Evolutionary conservation across 192 early-diverging fungal species (phyloP).

Genomic region (Radiomyces spectabilis): DNA sequence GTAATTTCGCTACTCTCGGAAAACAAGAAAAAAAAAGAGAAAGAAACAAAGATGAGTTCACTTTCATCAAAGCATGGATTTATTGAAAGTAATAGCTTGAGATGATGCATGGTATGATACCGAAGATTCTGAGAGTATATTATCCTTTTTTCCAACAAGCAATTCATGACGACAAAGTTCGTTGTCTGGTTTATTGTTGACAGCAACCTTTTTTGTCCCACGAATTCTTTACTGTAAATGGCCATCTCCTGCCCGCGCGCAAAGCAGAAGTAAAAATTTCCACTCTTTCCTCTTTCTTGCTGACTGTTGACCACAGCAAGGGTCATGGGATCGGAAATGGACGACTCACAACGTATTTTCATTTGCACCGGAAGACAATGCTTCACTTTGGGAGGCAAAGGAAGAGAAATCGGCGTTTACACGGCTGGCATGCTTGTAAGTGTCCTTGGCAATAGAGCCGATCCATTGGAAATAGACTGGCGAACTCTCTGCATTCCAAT

Average conservation of each 20-base stretch:
- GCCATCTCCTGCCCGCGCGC: too few species aligned
- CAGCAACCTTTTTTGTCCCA: neutral
- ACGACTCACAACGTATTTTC: constrained; percentile 9
- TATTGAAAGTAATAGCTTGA: neutral
- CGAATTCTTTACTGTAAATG: neutral
- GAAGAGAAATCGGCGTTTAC: constrained; percentile 10
- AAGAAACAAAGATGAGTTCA: neutral
- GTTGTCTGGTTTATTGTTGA: neutral
- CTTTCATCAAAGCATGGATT: neutral
- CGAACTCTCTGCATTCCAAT: neutral
- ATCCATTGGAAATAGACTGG: too few species aligned
- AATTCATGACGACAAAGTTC: too few species aligned
- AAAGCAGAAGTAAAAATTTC: too few species aligned
- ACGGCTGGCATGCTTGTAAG: constrained; percentile 14
- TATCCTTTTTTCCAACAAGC: too few species aligned
- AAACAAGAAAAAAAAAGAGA: neutral
- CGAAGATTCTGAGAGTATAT: too few species aligned
- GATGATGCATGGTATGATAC: too few species aligned
- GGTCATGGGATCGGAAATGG: too few species aligned
- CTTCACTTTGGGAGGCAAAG: constrained; percentile 4
- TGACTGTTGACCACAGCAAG: too few species aligned
- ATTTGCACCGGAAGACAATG: constrained; percentile 6
- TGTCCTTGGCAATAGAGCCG: too few species aligned
- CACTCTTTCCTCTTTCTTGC: too few species aligned
- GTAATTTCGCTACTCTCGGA: neutral